Conservation (phyloP, 2,329 filamentous ascomycete species). For the Leptosphaerulina australis region DNA sequence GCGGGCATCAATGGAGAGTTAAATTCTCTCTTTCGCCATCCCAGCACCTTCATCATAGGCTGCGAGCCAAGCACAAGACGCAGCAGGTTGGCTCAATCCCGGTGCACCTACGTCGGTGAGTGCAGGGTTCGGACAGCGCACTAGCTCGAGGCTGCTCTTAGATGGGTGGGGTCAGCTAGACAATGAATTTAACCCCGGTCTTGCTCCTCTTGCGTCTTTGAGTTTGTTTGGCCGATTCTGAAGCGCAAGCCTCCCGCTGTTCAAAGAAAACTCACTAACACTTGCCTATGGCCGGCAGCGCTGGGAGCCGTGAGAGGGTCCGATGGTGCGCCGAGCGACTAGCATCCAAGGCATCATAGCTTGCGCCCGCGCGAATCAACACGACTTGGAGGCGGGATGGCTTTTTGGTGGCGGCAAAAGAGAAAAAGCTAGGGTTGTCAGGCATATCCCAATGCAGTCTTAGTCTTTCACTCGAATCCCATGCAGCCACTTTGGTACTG, state of each 20-base stretch:
- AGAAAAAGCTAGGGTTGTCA: constrained; percentile 16
- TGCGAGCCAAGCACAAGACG: constrained; percentile 42
- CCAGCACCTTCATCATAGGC: constrained; percentile 49
- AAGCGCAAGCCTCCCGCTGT: constrained; percentile 26
- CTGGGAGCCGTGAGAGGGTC: constrained; percentile 23
- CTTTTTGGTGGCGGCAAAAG: constrained; percentile 22
- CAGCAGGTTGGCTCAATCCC: constrained; percentile 41
- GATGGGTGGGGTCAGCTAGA: constrained; percentile 27
- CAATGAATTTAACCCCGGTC: constrained; percentile 22
- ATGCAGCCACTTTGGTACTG: constrained; percentile 32
- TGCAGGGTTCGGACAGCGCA: constrained; percentile 27
- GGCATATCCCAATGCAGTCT: constrained; percentile 17
- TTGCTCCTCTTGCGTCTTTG: constrained; percentile 25
- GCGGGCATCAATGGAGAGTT: constrained; percentile 34
- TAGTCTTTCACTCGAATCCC: constrained; percentile 28
- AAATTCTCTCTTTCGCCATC: constrained; percentile 41
- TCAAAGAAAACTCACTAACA: constrained; percentile 4
- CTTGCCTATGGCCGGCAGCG: constrained; percentile 23
- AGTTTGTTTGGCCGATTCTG: constrained; percentile 17
- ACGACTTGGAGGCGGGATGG: constrained; percentile 33
- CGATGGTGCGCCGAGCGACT: constrained; percentile 25
- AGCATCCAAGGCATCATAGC: constrained; percentile 26
- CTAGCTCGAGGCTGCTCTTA: constrained; percentile 44
- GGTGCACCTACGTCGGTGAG: constrained; percentile 35
- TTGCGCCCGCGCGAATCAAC: constrained; percentile 34